Evolutionary conservation across 139 green algal species (phyloP).

Genomic region (Tetradesmus lagerheimii): DNA sequence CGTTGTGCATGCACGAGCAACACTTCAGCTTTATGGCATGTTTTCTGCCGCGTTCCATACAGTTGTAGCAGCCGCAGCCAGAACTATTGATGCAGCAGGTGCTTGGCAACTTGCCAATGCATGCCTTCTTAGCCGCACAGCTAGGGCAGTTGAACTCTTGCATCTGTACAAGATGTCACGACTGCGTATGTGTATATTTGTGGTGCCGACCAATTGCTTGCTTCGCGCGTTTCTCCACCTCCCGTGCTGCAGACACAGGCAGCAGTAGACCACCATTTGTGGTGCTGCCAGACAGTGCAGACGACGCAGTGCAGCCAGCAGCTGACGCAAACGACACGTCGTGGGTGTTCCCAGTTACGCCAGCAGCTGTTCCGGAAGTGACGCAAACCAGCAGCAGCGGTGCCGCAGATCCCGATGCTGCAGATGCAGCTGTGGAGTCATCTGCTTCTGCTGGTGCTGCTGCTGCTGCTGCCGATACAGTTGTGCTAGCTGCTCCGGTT

Average conservation of each 20-base stretch:
- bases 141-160: neutral
- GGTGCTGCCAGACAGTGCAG: neutral
- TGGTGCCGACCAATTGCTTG: neutral
- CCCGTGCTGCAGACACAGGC: constrained; percentile 20
- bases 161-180: neutral
- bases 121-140: too few species aligned
- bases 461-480: neutral
- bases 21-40: too few species aligned
- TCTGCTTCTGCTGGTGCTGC: neutral
- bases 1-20: neutral
- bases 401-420: neutral
- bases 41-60: neutral
- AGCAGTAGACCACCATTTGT: constrained; percentile 10
- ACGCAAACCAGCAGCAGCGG: neutral
- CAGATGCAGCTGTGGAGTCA: neutral
- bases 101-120: too few species aligned
- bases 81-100: too few species aligned
- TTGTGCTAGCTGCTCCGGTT: neutral
- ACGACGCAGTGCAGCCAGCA: neutral
- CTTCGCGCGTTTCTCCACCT: neutral
- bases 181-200: neutral
- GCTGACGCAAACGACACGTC: neutral
- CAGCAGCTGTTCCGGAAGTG: neutral
- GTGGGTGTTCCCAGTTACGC: neutral
- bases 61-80: neutral